These are phyloP conservation scores for Geotrichum cucujoidarum DNA, from an alignment of 1,139 yeast genomes.

Conservation along the genomic window DNA sequence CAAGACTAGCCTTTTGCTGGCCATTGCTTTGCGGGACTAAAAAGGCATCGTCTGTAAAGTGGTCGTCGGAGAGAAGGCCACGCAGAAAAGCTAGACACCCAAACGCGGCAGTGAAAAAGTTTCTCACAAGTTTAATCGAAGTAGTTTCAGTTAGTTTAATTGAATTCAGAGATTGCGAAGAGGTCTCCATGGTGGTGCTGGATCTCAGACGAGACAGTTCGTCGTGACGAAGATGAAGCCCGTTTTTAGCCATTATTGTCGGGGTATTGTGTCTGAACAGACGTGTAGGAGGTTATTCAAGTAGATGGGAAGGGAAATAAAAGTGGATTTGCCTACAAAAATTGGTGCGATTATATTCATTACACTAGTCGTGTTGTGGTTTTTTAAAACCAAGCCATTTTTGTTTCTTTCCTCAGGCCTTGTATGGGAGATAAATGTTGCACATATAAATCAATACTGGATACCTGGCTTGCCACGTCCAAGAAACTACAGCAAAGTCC, in stretches of 20 bases:
- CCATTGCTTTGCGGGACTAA: constrained; percentile 5
- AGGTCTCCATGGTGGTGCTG: background rate
- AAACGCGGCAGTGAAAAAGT: constrained; percentile 16
- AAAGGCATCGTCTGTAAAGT: constrained; percentile 16
- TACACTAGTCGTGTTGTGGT: background rate
- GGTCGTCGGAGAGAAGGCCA: constrained; percentile 16
- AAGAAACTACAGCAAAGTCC: too few species aligned
- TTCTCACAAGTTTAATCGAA: constrained; percentile 15
- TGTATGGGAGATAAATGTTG: too few species aligned
- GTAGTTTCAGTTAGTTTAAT: constrained; percentile 16
- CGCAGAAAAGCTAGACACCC: constrained; percentile 19
- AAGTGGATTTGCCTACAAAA: background rate
- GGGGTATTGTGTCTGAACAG: too few species aligned
- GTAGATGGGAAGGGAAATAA: background rate
- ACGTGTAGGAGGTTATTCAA: background rate
- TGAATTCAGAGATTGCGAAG: background rate
- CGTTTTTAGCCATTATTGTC: too few species aligned
- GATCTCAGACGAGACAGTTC: too few species aligned
- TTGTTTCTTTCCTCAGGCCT: too few species aligned
- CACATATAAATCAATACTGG: too few species aligned
- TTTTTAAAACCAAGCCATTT: too few species aligned
- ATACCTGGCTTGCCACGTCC: too few species aligned
- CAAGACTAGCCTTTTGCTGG: constrained; percentile 9
- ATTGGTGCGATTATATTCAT: background rate
- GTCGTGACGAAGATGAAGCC: background rate